These are phyloP conservation scores for Micromonas pusilla DNA, from an alignment of 139 green algal species.

Conservation along the genomic window DNA sequence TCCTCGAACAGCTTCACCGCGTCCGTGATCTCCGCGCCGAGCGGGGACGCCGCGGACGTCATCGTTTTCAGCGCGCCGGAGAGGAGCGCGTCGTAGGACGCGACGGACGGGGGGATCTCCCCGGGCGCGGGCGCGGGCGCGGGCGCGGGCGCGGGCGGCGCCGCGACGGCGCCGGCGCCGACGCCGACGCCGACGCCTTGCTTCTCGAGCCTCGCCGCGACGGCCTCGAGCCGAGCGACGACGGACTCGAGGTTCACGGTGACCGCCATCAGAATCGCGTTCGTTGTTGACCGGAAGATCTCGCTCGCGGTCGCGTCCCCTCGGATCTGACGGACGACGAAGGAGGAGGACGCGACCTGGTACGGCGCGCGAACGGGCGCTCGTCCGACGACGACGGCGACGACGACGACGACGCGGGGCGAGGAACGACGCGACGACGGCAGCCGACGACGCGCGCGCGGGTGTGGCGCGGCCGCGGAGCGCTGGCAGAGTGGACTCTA, in stretches of 20 bases:
- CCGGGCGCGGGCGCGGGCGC: background rate
- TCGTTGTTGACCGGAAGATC: background rate
- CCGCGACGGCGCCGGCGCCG: background rate
- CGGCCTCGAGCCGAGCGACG: background rate
- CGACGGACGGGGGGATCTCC: background rate
- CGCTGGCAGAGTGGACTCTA: too few species aligned
- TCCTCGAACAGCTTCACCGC: conserved; percentile 28
- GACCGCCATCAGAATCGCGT: background rate
- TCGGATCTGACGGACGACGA: too few species aligned
- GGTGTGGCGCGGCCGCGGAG: too few species aligned
- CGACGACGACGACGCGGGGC: too few species aligned
- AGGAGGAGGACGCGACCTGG: too few species aligned
- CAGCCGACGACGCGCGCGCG: too few species aligned
- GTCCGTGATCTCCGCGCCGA: conserved; percentile 30
- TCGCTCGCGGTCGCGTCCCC: too few species aligned
- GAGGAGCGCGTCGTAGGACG: conserved; percentile 27
- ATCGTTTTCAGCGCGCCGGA: background rate
- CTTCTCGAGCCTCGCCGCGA: background rate
- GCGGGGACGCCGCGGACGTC: background rate
- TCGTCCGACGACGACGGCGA: too few species aligned
- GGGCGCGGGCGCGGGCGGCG: background rate
- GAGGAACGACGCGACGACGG: too few species aligned
- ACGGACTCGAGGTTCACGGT: background rate
- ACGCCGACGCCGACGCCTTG: background rate
- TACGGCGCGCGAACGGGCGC: too few species aligned